These are phyloP conservation scores for Leccinum glutinopallens DNA, from an alignment of 1,284 basidiomycete genomes.

Conservation along the genomic window DNA sequence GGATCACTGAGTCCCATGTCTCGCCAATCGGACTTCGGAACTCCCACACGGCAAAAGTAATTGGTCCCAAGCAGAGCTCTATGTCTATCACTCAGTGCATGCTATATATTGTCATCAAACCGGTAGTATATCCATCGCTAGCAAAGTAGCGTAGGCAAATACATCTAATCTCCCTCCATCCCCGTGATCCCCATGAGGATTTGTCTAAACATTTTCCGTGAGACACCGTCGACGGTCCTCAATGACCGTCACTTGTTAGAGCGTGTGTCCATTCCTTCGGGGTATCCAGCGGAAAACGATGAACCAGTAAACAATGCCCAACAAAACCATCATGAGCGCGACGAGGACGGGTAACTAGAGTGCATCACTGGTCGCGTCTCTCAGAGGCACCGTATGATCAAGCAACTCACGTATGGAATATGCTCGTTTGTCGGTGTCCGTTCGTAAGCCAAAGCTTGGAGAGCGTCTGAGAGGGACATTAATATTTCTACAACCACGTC, in stretches of 20 bases:
- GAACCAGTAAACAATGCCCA: slow-evolving; percentile 65
- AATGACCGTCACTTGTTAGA: slow-evolving; percentile 50
- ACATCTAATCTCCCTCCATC: slow-evolving; percentile 6
- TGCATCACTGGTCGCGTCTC: background rate
- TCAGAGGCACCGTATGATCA: background rate
- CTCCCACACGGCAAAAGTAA: too few relatives aligned
- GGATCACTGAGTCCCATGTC: slow-evolving; percentile 13
- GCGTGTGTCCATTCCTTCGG: slow-evolving; percentile 47
- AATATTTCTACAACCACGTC: background rate
- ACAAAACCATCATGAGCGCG: slow-evolving; percentile 49
- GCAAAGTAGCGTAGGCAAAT: background rate
- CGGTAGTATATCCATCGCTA: background rate
- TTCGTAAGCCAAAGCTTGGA: slow-evolving; percentile 50
- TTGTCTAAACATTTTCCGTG: slow-evolving; percentile 42
- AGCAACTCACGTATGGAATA: slow-evolving; percentile 60
- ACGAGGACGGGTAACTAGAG: slow-evolving; percentile 55
- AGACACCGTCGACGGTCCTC: slow-evolving; percentile 52
- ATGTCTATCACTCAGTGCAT: background rate
- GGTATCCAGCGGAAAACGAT: slow-evolving; percentile 59
- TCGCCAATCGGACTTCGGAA: slow-evolving; percentile 21
- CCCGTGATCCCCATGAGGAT: slow-evolving; percentile 14
- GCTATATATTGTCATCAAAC: too few relatives aligned
- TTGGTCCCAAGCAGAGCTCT: background rate
- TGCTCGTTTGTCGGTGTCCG: slow-evolving; percentile 47
- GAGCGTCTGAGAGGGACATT: slow-evolving; percentile 44